Base-by-base conservation (phyloP, 495 filamentous ascomycete species). In the Hypoxylon intermedium region DNA sequence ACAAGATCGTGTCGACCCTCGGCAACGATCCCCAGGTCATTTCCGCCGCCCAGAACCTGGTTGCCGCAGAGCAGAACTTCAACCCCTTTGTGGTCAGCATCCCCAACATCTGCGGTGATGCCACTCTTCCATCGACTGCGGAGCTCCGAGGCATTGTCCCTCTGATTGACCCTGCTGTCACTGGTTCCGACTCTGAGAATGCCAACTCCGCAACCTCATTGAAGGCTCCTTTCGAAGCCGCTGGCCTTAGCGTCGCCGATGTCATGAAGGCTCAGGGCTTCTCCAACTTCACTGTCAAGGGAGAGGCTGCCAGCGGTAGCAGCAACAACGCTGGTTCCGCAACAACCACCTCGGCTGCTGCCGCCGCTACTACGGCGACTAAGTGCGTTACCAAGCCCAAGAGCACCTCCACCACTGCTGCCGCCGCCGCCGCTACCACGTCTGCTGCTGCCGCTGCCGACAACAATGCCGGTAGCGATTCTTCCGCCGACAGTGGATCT, bases 1-100 rank as follows among this genome's bases (percentile, higher is more conserved):
- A 88, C 60, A 63, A 78, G 50, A 85, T 86, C 70, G 73, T 88
- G 21, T 55, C 77, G 26, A 72, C 77, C 18, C 83, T 88, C 23
- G 81, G 79, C 9, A 78, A 65, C 49, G 78, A 80, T 46, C 67
- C 75, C 16, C 69, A 72, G 53, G 84, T 83, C 45, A 76, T 87
- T 47, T 73, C 76, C 7, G 85, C 79, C 4, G 85, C 85, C 26
- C 78, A 79, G 45, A 79, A 75, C 6, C 74, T 87, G 0, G 85
- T 88, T 5, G 79, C 79, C 9, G 83, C 85, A n/a, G 85, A 88
- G 77, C 82, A 86, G 74, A 87, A 88, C 79, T 83, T 83, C 77
- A 88, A 88, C 74, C 82, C 82, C 33, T 87, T 84, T 55, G 78
- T 65, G 20, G 76, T 79, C 38, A 68, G 65, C 31, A 76, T 82